A percentile compares a stretch with the other conserved stretches of the same genome.
Evolutionary conservation across 352 stramenopile species (phyloP).

Genomic region (Pythium dissimile): DNA sequence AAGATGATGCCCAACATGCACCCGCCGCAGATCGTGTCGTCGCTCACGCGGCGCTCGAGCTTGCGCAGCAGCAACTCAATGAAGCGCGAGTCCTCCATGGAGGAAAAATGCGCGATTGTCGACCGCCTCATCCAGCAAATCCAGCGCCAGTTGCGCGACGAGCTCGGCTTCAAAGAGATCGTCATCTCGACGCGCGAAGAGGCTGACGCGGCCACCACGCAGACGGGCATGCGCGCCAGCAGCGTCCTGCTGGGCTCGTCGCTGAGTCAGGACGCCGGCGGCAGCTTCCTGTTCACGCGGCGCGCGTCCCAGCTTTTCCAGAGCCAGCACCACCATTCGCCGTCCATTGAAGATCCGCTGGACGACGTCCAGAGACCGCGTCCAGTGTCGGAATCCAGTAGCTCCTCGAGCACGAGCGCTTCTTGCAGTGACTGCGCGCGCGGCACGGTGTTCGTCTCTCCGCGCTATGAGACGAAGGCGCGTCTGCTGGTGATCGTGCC

Average conservation of each 20-base stretch:
- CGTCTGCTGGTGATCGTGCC: conserved; percentile 79
- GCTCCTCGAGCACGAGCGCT: not conserved
- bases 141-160: conserved; percentile 48
- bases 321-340: not conserved
- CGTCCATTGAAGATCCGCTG: not conserved
- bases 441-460: conserved; percentile 72
- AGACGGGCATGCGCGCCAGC: conserved; percentile 21
- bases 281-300: conserved; percentile 12
- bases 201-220: conserved; percentile 33
- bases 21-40: conserved; percentile 31
- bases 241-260: conserved; percentile 14
- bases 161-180: conserved; percentile 68
- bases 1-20: conserved; percentile 40
- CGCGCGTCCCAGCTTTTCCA: too few species aligned
- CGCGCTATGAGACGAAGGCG: conserved; percentile 51
- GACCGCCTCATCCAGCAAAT: conserved; percentile 68
- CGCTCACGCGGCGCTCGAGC: conserved; percentile 31
- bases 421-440: conserved; percentile 52
- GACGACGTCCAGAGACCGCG: not conserved
- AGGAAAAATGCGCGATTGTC: conserved; percentile 59
- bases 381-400: conserved; percentile 15
- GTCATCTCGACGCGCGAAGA: conserved; percentile 48
- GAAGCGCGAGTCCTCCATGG: conserved; percentile 35
- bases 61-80: conserved; percentile 28
- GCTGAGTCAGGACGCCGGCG: conserved; percentile 11